phyloP scores from a whole-genome alignment of 768 basidiomycete species.

The Phanerochaete carnosa region DNA sequence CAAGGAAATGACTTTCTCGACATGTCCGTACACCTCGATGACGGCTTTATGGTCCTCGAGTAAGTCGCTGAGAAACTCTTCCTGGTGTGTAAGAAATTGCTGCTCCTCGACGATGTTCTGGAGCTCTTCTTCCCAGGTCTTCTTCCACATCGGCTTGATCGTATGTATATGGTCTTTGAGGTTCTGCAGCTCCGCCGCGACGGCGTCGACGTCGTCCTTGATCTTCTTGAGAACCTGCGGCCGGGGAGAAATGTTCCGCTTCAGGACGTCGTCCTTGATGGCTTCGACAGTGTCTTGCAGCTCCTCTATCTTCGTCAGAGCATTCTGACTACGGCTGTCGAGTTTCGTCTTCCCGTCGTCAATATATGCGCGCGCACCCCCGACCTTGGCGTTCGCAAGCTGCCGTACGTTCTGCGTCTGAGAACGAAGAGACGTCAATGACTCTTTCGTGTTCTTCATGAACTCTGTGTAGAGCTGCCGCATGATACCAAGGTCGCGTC shows the following conservation, averaged over 20 bases:
- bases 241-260: conserved; percentile 84
- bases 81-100: conserved; percentile 89
- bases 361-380: conserved; percentile 84
- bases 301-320: conserved; percentile 90
- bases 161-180: conserved; percentile 84
- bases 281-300: conserved; percentile 88
- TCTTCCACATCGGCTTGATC: conserved; percentile 96
- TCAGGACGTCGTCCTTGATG: conserved; percentile 88
- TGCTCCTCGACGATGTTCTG: conserved; percentile 98
- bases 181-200: conserved; percentile 67
- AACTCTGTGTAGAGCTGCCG: conserved; percentile 94
- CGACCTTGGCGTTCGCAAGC: conserved; percentile 76
- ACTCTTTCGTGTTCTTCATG: conserved; percentile 86
- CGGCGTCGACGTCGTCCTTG: conserved; percentile 65
- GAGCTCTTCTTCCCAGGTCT: conserved; percentile 96
- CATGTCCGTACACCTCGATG: conserved; percentile 80
- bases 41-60: conserved; percentile 93
- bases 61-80: conserved; percentile 85
- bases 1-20: conserved; percentile 83
- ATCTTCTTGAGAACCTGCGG: conserved; percentile 65
- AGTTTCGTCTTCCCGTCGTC: conserved; percentile 90
- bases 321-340: conserved; percentile 85
- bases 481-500: conserved; percentile 91
- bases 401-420: conserved; percentile 90
- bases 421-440: conserved; percentile 69